phyloP scores from a whole-genome alignment of 306 rosid genomes.

The Lotus japonicus region DNA sequence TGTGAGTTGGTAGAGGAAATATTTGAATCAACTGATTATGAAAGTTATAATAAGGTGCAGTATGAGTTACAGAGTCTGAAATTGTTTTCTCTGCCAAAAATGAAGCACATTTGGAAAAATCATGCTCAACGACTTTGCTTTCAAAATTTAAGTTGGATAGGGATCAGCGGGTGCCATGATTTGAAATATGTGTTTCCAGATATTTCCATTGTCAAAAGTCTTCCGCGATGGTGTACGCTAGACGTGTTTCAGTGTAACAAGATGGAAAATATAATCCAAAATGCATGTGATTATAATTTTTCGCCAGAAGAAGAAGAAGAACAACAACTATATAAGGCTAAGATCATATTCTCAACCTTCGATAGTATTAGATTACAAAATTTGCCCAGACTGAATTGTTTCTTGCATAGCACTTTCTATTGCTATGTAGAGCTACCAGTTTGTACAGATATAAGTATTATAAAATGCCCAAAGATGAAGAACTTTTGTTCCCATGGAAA shows the following conservation, averaged over 20 bases:
- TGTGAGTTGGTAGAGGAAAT: neutral
- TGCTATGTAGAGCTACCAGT: neutral
- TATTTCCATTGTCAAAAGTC: neutral
- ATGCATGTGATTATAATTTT: too few relatives aligned
- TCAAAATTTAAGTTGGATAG: rapidly evolving
- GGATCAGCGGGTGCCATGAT: neutral
- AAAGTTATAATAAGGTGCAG: neutral
- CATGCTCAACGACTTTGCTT: neutral
- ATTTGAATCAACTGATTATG: neutral
- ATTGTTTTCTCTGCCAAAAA: neutral
- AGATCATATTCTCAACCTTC: neutral
- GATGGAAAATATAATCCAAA: neutral
- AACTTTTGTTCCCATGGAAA: neutral
- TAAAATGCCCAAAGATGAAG: neutral
- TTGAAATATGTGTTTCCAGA: constrained; percentile 5
- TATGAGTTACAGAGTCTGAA: rapidly evolving
- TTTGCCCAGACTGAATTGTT: neutral
- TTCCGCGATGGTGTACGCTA: neutral
- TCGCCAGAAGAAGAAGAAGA: too few relatives aligned
- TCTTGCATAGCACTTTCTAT: neutral
- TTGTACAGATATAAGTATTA: rapidly evolving
- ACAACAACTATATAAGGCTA: neutral
- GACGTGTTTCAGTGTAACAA: neutral
- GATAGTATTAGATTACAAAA: rapidly evolving
- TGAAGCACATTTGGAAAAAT: neutral